These are phyloP conservation scores for Colletotrichum sp. DNA, from an alignment of 2,329 filamentous ascomycete genomes.

Conservation along the genomic window DNA sequence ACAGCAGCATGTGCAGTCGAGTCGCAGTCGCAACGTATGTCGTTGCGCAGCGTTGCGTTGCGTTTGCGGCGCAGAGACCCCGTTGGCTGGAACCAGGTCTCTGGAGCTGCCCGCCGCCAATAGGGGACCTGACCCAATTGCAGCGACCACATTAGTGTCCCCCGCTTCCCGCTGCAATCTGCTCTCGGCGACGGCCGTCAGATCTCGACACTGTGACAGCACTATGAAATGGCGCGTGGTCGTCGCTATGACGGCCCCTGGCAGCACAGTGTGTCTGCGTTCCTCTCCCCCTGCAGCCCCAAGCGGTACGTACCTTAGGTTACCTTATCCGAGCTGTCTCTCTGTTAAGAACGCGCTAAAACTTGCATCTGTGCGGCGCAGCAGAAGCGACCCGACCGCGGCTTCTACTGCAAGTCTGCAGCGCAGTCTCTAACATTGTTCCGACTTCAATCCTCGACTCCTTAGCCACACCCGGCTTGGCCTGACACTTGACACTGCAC, in stretches of 20 bases:
- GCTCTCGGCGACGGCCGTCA: background rate
- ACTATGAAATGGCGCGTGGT: background rate
- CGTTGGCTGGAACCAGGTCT: background rate
- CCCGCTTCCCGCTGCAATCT: slow-evolving; percentile 8
- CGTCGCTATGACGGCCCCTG: slow-evolving; percentile 3
- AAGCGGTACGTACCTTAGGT: background rate
- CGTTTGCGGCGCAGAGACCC: slow-evolving; percentile 8
- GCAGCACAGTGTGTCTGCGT: background rate
- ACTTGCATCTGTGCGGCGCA: slow-evolving; percentile 16
- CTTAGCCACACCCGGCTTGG: background rate
- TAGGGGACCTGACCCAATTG: background rate
- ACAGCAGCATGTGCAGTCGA: background rate
- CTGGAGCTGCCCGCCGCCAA: background rate
- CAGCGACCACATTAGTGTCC: background rate
- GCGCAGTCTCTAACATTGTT: slow-evolving; percentile 10
- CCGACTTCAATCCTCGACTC: slow-evolving; percentile 2
- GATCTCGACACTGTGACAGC: slow-evolving; percentile 1
- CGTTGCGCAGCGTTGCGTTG: slow-evolving; percentile 16
- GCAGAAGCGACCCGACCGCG: slow-evolving; percentile 5
- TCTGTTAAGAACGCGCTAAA: slow-evolving; percentile 2
- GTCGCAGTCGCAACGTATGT: slow-evolving; percentile 10
- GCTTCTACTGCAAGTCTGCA: background rate
- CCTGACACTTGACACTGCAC: background rate
- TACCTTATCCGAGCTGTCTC: background rate
- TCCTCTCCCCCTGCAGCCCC: background rate